Evolutionary conservation across 1,139 yeast genomes (phyloP), one percentile per base, ranked within the genome.

Genomic region (Debaryomyces subglobosus): DNA sequence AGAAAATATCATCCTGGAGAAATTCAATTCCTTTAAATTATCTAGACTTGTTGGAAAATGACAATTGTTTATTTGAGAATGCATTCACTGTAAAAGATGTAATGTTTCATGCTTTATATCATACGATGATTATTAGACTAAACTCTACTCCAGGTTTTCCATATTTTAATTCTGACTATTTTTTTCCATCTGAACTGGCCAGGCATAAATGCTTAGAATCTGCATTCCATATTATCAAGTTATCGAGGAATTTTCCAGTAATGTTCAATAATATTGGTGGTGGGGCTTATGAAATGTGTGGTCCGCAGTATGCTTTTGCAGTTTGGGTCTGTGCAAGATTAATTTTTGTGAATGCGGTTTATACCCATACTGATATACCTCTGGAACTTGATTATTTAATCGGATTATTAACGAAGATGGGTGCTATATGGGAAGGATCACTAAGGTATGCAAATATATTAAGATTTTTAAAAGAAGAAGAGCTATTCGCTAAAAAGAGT

Each of bases 91-190:
- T 32, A 25, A 23, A 39, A 13, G 47, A 47, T 16, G 46, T 52
- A 8, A 36, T 54, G 48, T 46, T 67, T 5, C 64, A 52, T 43
- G 62, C 67, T 4, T 58, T 59, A n/a, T 67, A 66, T 48, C 59
- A 61, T 38, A 64, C 68, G 0, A 56, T 68, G 3, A 50, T 64
- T 23, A 61, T 66, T 34, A 63, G 65, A 43, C 48, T 66, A 15
- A 66, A 67, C 46, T 63, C 68, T 0, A 60, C 68, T 2, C 62
- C 64, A 20, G 71, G 67, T 0, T 67, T 61, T 49, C 64, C 69
- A 9, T 60, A 63, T 44, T 58, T 63, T n/a, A 62, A 61, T 43
- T 58, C 67, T 4, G 3, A 27, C 2, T 13, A 13, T 13, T 30
- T 30, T 30, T 8, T 16, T 13, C 33, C 33, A 6, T 30, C 33